Base-by-base conservation (phyloP, 2,329 filamentous ascomycete genomes). In the Taxawa tesnikishii region DNA sequence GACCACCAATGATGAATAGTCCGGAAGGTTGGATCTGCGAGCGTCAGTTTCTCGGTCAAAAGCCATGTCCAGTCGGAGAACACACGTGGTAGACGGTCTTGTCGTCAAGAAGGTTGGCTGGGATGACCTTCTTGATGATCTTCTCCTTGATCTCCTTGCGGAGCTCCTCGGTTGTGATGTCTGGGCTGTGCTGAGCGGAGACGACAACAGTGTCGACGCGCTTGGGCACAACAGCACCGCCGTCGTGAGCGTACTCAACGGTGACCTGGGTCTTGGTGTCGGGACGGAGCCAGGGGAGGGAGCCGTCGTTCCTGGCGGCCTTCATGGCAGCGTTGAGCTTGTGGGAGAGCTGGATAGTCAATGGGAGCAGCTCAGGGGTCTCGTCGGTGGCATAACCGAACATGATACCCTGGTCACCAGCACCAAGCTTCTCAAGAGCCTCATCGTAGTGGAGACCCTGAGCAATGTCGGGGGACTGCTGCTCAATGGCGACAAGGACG, bases 211-310 rank as follows among this genome's bases (percentile, higher is more conserved):
- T 96, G 75, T 98, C 82, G 41, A 96, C 90, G 52, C 87, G 79
- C 55, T 83, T 68, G 50, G 90, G 90, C 44, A 94, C 68, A 53
- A 98, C 90, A 44, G 85, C 90, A 58, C 90, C 85, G 57, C 78
- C 76, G 59, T 98, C 90, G 65, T 96, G 83, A 64, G 84, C 82
- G 72, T 98, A 98, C 76, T 98, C 90, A 53, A 98, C 72, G 45
- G 90, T 98, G 62, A 98, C 88, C 68, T 98, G 90, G 44, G 90
- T 98, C 82, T 98, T 98, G 70, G 90, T 98, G 67, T 98, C 90
- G 44, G 90, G 90, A 59, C 88, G 78, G 55, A 98, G 73, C 90
- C 90, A 98, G 40, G 88, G 80, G 42, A 94, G 73, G 56, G 70
- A 70, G 53, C 90, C 90, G 56, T 93, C 75, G 45, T 83, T 79